phyloP scores from a whole-genome alignment of 352 stramenopile genomes.

The Phytophthora syringae region DNA sequence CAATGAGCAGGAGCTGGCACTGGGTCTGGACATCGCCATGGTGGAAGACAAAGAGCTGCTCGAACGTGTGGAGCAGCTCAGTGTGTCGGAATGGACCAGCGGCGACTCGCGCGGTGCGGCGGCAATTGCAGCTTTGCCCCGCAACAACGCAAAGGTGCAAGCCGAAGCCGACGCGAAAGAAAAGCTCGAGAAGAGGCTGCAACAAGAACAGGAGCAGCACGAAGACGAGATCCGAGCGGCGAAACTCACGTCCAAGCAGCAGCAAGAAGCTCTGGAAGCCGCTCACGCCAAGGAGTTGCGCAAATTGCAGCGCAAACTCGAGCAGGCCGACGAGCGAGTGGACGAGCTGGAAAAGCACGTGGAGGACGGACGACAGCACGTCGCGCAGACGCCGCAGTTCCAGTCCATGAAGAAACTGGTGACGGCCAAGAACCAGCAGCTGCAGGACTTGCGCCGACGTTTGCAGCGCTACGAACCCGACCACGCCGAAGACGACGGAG shows the following conservation, averaged over 20 bases:
- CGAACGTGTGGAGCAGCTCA: conserved; percentile 78
- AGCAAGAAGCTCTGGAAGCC: conserved; percentile 58
- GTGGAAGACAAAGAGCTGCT: conserved; percentile 80
- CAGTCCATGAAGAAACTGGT: conserved; percentile 86
- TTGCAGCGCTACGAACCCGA: conserved; percentile 83
- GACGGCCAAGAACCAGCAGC: conserved; percentile 82
- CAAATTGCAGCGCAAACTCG: conserved; percentile 64
- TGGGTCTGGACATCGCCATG: conserved; percentile 77
- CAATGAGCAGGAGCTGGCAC: conserved; percentile 49
- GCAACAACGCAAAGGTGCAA: conserved; percentile 35
- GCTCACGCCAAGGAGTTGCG: conserved; percentile 59
- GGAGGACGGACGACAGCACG: conserved; percentile 68
- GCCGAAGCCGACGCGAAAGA: conserved; percentile 18
- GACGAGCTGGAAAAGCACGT: conserved; percentile 64
- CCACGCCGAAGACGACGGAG: conserved; percentile 52
- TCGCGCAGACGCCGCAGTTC: conserved; percentile 86
- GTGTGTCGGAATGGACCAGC: conserved; percentile 72
- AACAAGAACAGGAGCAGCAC: conserved; percentile 48
- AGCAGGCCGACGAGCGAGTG: conserved; percentile 54
- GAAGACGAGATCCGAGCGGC: conserved; percentile 72
- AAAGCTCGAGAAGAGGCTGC: conserved; percentile 45
- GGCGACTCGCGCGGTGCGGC: conserved; percentile 36
- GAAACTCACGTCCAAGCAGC: conserved; percentile 47
- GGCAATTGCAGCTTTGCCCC: conserved; percentile 28
- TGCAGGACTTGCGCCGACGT: conserved; percentile 66